phyloP scores from a whole-genome alignment of 192 early-diverging fungal species.

The Linnemannia exigua region DNA sequence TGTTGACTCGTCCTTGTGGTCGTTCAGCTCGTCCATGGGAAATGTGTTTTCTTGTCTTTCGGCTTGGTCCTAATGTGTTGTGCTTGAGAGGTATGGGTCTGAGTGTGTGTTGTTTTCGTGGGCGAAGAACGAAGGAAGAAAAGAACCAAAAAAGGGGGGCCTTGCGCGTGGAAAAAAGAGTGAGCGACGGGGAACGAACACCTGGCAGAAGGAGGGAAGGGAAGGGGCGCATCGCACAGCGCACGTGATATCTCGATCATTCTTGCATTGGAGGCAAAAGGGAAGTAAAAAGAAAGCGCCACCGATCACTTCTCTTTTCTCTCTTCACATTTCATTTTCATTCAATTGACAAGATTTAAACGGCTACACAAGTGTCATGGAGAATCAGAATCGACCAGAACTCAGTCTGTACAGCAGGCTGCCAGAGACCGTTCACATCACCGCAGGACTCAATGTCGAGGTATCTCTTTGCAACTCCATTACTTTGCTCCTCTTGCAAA shows the following conservation, averaged over 20 bases:
- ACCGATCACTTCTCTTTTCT: background rate
- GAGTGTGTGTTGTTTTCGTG: background rate
- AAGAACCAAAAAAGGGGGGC: background rate
- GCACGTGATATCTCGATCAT: background rate
- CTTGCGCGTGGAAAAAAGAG: background rate
- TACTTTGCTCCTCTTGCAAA: background rate
- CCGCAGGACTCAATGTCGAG: conserved; percentile 21
- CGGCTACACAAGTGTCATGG: conserved; percentile 10
- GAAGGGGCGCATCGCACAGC: background rate
- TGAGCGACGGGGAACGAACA: background rate
- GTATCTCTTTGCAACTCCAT: conserved; percentile 19
- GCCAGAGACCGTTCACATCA: conserved; percentile 18
- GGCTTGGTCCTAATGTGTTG: background rate
- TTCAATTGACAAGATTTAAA: background rate
- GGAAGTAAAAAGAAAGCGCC: background rate
- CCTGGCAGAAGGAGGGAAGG: background rate
- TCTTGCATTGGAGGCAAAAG: background rate
- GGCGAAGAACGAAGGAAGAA: background rate
- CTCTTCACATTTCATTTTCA: background rate
- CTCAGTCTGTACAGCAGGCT: conserved; percentile 41
- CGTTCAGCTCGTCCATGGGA: background rate
- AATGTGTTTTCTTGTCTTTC: background rate
- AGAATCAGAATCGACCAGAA: conserved; percentile 26
- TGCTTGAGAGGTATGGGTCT: too few species aligned
- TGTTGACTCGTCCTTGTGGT: background rate